Conservation (phyloP, 768 basidiomycete genomes). For the Mycena polygramma region DNA sequence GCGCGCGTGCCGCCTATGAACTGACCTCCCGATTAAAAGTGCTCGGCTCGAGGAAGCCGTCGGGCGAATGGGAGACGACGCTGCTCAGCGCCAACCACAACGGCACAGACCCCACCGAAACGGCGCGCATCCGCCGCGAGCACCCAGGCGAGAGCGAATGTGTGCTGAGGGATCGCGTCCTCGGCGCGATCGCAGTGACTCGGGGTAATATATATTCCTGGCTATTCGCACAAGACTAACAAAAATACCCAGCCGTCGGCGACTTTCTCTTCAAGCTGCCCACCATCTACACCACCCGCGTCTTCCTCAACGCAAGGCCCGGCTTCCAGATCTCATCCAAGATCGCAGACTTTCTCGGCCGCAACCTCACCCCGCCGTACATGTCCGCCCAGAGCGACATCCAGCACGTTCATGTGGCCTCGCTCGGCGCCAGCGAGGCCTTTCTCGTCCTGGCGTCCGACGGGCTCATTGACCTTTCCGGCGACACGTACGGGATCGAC, state of each 20-base stretch:
- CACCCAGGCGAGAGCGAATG: slow-evolving; percentile 64
- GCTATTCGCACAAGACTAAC: slow-evolving; percentile 6
- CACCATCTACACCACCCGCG: slow-evolving; percentile 56
- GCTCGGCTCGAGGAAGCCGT: slow-evolving; percentile 51
- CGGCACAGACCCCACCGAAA: slow-evolving; percentile 58
- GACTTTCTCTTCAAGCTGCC: slow-evolving; percentile 70
- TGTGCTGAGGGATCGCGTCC: slow-evolving; percentile 59
- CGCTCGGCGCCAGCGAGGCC: slow-evolving; percentile 40
- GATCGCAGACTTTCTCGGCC: slow-evolving; percentile 57
- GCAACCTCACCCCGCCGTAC: slow-evolving; percentile 68
- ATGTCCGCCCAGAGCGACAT: slow-evolving; percentile 60
- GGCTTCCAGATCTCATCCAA: slow-evolving; percentile 52
- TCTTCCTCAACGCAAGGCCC: slow-evolving; percentile 58
- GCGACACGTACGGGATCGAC: slow-evolving; percentile 45
- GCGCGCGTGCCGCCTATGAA: not conserved
- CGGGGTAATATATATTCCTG: slow-evolving; percentile 51
- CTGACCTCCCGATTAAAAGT: slow-evolving; percentile 44
- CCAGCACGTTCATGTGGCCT: slow-evolving; percentile 51
- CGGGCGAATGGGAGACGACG: slow-evolving; percentile 53
- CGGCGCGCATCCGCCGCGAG: slow-evolving; percentile 53
- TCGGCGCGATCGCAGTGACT: slow-evolving; percentile 70
- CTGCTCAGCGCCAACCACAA: slow-evolving; percentile 66
- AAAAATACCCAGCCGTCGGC: slow-evolving; percentile 58
- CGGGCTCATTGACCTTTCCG: slow-evolving; percentile 63
- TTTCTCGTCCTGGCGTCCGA: slow-evolving; percentile 66